These are phyloP conservation scores for Maudiozyma serrabonitensis DNA, from an alignment of 805 yeast genomes.

Conservation along the genomic window DNA sequence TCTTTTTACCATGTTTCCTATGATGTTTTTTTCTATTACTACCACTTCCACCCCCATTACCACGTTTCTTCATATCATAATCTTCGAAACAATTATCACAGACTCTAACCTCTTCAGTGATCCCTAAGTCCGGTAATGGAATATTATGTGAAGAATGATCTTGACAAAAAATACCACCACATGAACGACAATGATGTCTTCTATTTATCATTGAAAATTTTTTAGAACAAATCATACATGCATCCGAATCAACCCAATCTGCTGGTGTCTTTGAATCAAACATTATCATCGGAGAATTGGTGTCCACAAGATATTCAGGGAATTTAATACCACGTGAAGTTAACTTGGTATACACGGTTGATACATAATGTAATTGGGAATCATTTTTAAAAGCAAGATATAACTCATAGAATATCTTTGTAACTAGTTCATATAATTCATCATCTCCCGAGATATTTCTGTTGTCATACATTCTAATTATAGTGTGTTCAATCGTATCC, in stretches of 20 bases:
- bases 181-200: constrained; percentile 93
- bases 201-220: constrained; percentile 74
- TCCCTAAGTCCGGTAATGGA: constrained; percentile 76
- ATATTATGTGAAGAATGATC: constrained; percentile 67
- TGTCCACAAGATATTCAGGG: constrained; percentile 34
- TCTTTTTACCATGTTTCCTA: constrained; percentile 13
- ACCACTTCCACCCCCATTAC: neutral
- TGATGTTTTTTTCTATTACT: constrained; percentile 9
- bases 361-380: constrained; percentile 55
- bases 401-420: constrained; percentile 69
- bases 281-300: constrained; percentile 33
- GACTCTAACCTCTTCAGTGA: constrained; percentile 80
- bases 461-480: constrained; percentile 26
- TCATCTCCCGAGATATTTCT: constrained; percentile 28
- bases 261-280: constrained; percentile 91
- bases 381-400: constrained; percentile 61
- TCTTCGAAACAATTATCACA: constrained; percentile 83
- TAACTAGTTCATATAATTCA: constrained; percentile 49
- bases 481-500: constrained; percentile 53
- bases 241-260: constrained; percentile 93
- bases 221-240: constrained; percentile 87
- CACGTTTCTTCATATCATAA: constrained; percentile 33
- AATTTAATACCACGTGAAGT: constrained; percentile 55
- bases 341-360: constrained; percentile 49
- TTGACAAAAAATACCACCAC: constrained; percentile 91